Base-by-base conservation (phyloP, 2,329 filamentous ascomycete genomes). In the Trichoderma sp. region DNA sequence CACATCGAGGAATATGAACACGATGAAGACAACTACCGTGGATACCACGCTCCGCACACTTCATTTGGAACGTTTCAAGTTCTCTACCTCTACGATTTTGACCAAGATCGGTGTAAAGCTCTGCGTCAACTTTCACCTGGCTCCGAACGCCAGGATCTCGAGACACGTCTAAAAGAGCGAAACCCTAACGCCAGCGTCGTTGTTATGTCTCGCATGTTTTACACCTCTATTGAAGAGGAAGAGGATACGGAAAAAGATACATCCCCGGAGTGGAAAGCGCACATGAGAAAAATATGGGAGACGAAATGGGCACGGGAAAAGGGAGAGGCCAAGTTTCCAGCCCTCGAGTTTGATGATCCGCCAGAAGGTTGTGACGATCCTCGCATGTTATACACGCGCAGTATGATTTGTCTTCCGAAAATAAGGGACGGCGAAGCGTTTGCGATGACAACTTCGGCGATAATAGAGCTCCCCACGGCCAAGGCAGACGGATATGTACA, bases 1-100 rank as follows among this genome's bases (percentile, higher is more conserved):
- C 12, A 24, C 12, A 30, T 69, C 7, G 66, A 56, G 12, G 47
- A 69, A n/a, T 61, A 26, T n/a, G 36, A 61, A 6, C 66, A 69
- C 12, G 66, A 69, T 18, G 36, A 51, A 34, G 28, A 51, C 14
- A n/a, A 47, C 30, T 69, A 47, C 26, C 32, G n/a, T 26, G 56
- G 34, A 2, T 69, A 34, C 8, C 21, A 67, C 1, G n/a, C 21
- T 14, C 4, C 63, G n/a, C 56, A 21, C 56, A 26, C 26, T 26
- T 51, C 56, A 14, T 34, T 51, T 12, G 34, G 56, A 18, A 26
- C 24, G 12, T 69, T 69, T 4, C 26, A n/a, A 34, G 57, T 61
- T 6, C 66, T 69, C 28, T 69, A 69, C 32, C 66, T 69, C 56
- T 69, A 69, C 21, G 66, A 69, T 34, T 61, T 69, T 15, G 66